Percentiles rank a stretch among this genome's conserved stretches.
These are phyloP conservation scores for Neospermospora avenae DNA, from an alignment of 2,329 filamentous ascomycete genomes.

Conservation along the genomic window DNA sequence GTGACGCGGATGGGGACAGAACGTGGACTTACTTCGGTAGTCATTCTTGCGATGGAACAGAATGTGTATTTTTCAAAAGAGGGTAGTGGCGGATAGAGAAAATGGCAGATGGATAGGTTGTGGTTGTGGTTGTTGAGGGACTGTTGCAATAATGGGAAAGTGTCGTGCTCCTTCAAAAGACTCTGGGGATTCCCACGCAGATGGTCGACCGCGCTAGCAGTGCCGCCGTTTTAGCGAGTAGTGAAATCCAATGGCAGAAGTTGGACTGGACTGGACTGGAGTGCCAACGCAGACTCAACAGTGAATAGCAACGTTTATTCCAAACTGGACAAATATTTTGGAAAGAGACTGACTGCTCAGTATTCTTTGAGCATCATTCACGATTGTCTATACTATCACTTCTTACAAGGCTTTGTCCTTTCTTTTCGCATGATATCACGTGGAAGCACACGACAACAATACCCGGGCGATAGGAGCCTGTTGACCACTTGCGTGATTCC, in stretches of 20 bases:
- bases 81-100: constrained; percentile 11
- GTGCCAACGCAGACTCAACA: background rate
- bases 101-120: constrained; percentile 12
- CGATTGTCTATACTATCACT: too few relatives aligned
- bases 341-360: too few relatives aligned
- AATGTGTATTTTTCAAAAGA: constrained; percentile 5
- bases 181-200: constrained; percentile 2
- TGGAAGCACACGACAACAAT: background rate
- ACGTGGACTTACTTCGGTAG: constrained; percentile 36
- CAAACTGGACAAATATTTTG: too few relatives aligned
- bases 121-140: constrained; percentile 15
- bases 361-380: too few relatives aligned
- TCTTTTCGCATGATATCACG: background rate
- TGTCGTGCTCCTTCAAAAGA: constrained; percentile 8
- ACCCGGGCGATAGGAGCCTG: background rate
- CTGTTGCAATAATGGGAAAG: constrained; percentile 1
- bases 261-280: background rate
- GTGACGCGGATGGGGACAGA: constrained; percentile 15
- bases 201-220: background rate
- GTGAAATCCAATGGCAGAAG: background rate
- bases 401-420: background rate
- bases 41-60: constrained; percentile 29
- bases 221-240: background rate
- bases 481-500: background rate
- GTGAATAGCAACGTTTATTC: background rate